phyloP scores from a whole-genome alignment of 345 rosid genomes.

The Gossypium longicalyx region DNA sequence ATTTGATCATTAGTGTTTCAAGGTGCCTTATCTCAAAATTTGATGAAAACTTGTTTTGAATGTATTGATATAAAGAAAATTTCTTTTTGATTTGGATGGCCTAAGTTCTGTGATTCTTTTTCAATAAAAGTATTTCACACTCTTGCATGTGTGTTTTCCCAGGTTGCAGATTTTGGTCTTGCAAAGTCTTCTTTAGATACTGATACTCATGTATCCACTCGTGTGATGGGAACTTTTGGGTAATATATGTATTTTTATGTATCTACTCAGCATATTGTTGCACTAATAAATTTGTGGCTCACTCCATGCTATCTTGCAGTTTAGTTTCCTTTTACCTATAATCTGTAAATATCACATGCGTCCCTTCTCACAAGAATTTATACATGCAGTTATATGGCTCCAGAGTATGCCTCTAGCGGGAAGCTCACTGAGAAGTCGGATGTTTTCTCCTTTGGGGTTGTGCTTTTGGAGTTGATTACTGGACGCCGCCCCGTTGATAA shows the following conservation, averaged over 20 bases:
- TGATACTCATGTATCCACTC: constrained; percentile 82
- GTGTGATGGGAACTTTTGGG: constrained; percentile 97
- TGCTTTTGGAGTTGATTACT: constrained; percentile 81
- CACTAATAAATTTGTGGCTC: not conserved
- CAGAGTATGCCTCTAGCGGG: constrained; percentile 86
- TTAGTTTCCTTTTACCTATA: not conserved
- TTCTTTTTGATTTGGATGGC: not conserved
- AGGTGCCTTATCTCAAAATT: not conserved
- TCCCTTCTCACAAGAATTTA: constrained; percentile 12
- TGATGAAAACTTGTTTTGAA: not conserved
- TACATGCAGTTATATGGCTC: constrained; percentile 72
- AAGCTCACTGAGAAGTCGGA: constrained; percentile 87
- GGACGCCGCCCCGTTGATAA: constrained; percentile 70
- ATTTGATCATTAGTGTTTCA: not conserved
- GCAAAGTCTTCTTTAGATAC: constrained; percentile 65
- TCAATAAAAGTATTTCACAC: not conserved
- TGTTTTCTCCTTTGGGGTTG: constrained; percentile 79
- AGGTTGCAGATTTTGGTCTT: constrained; percentile 97
- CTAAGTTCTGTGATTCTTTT: not conserved
- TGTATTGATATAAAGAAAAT: not conserved
- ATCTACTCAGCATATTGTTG: not conserved
- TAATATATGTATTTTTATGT: constrained; percentile 22
- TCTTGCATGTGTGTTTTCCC: constrained; percentile 10
- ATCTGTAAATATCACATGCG: not conserved
- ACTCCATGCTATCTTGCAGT: not conserved